phyloP scores from a whole-genome alignment of 306 rosid genomes.

The Cucumis hystrix region DNA sequence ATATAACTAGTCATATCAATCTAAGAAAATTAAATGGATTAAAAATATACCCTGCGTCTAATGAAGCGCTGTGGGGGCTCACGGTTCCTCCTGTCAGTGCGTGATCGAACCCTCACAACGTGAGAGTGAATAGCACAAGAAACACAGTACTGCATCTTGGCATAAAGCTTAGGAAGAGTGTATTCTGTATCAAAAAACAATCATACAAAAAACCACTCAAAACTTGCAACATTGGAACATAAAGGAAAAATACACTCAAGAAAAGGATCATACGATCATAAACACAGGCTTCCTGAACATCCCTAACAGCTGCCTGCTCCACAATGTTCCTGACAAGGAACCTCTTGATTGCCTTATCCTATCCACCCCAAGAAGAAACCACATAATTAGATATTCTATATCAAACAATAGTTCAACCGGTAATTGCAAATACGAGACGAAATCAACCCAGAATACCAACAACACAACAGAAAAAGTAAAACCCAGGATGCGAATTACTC shows the following conservation, averaged over 20 bases:
- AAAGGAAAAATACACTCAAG: not conserved
- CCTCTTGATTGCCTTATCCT: conserved; percentile 83
- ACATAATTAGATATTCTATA: not conserved
- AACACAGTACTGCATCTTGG: conserved; percentile 93
- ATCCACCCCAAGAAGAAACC: not conserved
- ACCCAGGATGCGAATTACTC: not conserved
- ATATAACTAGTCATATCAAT: not conserved
- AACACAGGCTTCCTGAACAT: conserved; percentile 95
- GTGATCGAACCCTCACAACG: conserved; percentile 90
- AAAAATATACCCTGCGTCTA: conserved; percentile 64
- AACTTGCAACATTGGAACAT: not conserved
- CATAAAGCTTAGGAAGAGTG: conserved; percentile 89
- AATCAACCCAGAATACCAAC: not conserved
- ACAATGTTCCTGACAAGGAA: conserved; percentile 93
- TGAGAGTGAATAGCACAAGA: conserved; percentile 97
- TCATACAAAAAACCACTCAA: not conserved
- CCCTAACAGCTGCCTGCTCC: conserved; percentile 94
- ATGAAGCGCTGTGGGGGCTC: conserved; percentile 86
- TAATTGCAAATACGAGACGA: not conserved
- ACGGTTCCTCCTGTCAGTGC: conserved; percentile 79
- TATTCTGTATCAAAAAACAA: conserved; percentile 33
- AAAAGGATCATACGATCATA: conserved; percentile 48
- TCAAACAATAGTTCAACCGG: no score
- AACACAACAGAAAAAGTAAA: not conserved
- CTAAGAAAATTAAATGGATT: not conserved